Conservation (phyloP, 106 monocot species). For the Alisma plantagoaquatica region DNA sequence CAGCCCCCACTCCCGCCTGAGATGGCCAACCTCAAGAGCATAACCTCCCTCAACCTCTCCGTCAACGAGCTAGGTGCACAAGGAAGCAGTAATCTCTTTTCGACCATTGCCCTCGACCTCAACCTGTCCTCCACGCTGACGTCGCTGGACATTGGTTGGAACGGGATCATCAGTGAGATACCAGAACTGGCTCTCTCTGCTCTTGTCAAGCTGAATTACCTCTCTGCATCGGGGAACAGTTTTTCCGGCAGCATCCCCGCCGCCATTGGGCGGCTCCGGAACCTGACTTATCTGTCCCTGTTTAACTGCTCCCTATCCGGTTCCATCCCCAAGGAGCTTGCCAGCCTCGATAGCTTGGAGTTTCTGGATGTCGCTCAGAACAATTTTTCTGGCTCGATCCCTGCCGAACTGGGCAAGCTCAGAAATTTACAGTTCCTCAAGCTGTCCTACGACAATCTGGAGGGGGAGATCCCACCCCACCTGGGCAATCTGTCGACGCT, state of each 20-base stretch:
- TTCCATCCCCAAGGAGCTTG: constrained; percentile 37
- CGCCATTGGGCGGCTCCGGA: constrained; percentile 33
- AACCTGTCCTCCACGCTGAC: constrained; percentile 39
- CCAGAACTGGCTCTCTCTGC: no score
- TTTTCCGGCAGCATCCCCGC: constrained; percentile 46
- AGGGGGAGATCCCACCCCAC: constrained; percentile 47
- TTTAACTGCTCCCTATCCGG: constrained; percentile 74
- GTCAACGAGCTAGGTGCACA: constrained; percentile 72
- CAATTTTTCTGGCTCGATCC: constrained; percentile 40
- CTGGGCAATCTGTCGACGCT: constrained; percentile 52
- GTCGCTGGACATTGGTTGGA: constrained; percentile 57
- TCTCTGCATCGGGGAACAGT: constrained; percentile 64
- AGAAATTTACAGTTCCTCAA: constrained; percentile 45
- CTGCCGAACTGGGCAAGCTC: constrained; percentile 36
- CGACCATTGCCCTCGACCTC: constrained; percentile 35
- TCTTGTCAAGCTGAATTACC: constrained; percentile 28
- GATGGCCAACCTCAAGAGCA: constrained; percentile 18
- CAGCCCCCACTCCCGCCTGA: constrained; percentile 44
- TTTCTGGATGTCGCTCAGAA: constrained; percentile 71
- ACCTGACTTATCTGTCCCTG: constrained; percentile 68
- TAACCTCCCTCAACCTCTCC: constrained; percentile 44
- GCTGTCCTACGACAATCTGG: constrained; percentile 36
- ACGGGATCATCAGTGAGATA: constrained; percentile 46
- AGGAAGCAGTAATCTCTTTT: constrained; percentile 58
- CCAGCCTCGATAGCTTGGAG: constrained; percentile 53